These are phyloP conservation scores for Lactifluus rugatus DNA, from an alignment of 768 basidiomycete species.

Conservation along the genomic window DNA sequence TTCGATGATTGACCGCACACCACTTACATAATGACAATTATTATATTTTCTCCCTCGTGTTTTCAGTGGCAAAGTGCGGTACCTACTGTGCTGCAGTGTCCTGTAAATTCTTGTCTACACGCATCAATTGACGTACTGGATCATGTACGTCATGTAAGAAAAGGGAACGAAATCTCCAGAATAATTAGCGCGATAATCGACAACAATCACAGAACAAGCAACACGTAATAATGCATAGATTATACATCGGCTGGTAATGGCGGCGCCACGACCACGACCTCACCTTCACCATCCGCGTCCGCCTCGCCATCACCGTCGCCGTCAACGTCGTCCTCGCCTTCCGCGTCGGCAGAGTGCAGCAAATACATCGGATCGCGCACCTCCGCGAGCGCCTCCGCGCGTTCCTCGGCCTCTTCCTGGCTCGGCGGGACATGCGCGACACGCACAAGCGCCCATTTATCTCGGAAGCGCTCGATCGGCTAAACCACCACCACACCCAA, in stretches of 20 bases:
- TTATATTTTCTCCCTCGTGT: neutral
- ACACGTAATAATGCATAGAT: neutral
- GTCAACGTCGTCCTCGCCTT: slow-evolving; percentile 54
- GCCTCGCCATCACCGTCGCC: slow-evolving; percentile 42
- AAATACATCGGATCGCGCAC: slow-evolving; percentile 60
- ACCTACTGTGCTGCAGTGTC: neutral
- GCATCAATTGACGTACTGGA: neutral
- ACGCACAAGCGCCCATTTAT: slow-evolving; percentile 77
- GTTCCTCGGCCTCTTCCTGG: slow-evolving; percentile 65
- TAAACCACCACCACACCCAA: no score
- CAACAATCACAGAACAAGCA: neutral
- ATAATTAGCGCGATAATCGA: neutral
- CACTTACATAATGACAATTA: slow-evolving; percentile 24
- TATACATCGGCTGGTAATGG: neutral
- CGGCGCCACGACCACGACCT: neutral
- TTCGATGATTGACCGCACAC: slow-evolving; percentile 24
- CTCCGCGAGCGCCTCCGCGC: slow-evolving; percentile 69
- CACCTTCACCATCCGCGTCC: slow-evolving; percentile 12
- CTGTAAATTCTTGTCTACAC: slow-evolving; percentile 15
- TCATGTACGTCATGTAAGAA: slow-evolving; percentile 3
- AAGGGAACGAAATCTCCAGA: neutral
- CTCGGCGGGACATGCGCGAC: slow-evolving; percentile 62
- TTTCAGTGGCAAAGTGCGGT: neutral
- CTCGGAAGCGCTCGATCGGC: slow-evolving; percentile 62
- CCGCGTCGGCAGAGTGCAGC: slow-evolving; percentile 33